Conservation (phyloP, 345 rosid genomes). For the Aquilaria sinensis region DNA sequence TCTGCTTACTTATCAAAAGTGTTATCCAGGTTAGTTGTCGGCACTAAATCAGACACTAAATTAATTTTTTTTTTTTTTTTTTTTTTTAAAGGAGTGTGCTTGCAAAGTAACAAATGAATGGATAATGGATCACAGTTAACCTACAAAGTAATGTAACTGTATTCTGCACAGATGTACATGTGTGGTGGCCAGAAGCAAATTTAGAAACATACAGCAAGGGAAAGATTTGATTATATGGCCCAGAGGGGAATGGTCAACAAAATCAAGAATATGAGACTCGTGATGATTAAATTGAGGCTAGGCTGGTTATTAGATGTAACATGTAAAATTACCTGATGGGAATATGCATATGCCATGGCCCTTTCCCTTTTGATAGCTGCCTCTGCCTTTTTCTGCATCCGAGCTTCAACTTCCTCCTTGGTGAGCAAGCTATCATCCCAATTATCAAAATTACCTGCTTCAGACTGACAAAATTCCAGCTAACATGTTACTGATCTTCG, state of each 20-base stretch:
- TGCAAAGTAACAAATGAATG: background rate
- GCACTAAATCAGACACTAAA: too few species aligned
- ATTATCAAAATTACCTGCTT: conserved; percentile 46
- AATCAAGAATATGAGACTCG: background rate
- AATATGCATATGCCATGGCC: conserved; percentile 86
- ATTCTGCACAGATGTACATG: too few species aligned
- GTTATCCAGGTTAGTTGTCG: too few species aligned
- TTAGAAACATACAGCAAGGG: background rate
- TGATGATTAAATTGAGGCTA: conserved; percentile 2
- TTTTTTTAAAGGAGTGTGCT: too few species aligned
- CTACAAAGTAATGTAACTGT: too few species aligned
- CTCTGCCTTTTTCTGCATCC: conserved; percentile 72
- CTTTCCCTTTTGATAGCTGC: conserved; percentile 83
- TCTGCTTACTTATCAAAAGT: background rate
- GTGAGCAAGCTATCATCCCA: conserved; percentile 89
- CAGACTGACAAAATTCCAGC: conserved; percentile 37
- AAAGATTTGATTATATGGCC: background rate
- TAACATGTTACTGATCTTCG: too few species aligned
- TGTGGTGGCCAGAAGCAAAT: background rate
- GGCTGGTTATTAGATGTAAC: background rate
- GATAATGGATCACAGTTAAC: background rate
- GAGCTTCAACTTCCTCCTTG: conserved; percentile 67
- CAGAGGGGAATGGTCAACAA: background rate
- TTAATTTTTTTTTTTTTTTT: too few species aligned
- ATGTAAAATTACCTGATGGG: conserved; percentile 60